phyloP scores from a whole-genome alignment of 805 yeast genomes.

The Candida boleticola region DNA sequence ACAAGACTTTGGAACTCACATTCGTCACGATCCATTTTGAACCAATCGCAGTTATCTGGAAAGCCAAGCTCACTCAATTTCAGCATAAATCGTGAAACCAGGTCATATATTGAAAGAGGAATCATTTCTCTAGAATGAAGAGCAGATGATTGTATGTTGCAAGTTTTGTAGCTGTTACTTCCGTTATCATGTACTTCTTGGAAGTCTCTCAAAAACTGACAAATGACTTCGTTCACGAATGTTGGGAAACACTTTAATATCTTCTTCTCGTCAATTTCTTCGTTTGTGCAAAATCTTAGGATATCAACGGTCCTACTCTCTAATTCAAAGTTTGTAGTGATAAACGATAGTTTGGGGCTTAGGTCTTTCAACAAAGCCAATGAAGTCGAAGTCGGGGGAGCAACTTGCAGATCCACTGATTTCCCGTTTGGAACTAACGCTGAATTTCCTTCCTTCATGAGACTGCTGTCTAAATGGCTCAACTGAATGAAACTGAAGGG shows the following conservation, averaged over 20 bases:
- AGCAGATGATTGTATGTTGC: neutral
- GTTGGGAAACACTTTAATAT: slow-evolving; percentile 18
- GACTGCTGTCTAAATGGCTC: slow-evolving; percentile 3
- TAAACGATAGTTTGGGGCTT: slow-evolving; percentile 15
- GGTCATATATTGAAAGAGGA: neutral
- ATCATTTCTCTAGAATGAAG: neutral
- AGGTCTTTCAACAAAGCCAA: slow-evolving; percentile 13
- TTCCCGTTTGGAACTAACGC: no score
- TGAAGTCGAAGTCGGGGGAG: slow-evolving; percentile 10
- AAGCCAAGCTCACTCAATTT: neutral
- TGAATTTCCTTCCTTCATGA: no score
- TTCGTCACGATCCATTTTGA: neutral
- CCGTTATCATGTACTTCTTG: neutral
- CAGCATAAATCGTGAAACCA: neutral
- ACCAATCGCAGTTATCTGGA: neutral
- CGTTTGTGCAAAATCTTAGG: slow-evolving; percentile 14
- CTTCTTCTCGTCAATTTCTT: slow-evolving; percentile 6
- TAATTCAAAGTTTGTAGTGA: slow-evolving; percentile 21
- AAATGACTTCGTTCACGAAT: slow-evolving; percentile 8
- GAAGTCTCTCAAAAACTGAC: neutral
- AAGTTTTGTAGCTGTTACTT: neutral
- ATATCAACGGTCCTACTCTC: slow-evolving; percentile 15
- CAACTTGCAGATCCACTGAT: neutral
- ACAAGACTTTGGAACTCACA: neutral
- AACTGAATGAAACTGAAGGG: slow-evolving; percentile 19